A percentile compares a stretch with the other conserved stretches of the same genome.
Conservation (phyloP, 2,329 filamentous ascomycete species). For the Rutstroemia sp. region DNA sequence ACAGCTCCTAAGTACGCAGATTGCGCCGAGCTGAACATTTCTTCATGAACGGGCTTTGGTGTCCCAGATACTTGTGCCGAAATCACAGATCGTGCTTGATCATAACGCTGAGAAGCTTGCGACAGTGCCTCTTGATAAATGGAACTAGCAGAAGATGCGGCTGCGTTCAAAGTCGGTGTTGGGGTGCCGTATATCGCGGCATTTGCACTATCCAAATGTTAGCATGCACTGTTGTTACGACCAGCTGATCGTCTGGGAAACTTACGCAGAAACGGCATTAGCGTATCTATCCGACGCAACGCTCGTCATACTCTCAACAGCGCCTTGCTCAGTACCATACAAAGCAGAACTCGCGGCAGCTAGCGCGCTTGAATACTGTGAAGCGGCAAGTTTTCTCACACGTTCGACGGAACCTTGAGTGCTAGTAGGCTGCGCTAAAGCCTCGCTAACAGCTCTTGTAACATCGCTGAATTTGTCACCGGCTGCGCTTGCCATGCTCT, state of each 20-base stretch:
- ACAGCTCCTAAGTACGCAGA: conserved; percentile 61
- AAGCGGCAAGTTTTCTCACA: conserved; percentile 44
- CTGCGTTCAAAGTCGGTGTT: conserved; percentile 47
- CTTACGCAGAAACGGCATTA: conserved; percentile 50
- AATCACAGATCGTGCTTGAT: conserved; percentile 58
- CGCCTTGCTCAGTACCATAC: conserved; percentile 40
- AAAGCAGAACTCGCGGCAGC: conserved; percentile 48
- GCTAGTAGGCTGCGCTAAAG: conserved; percentile 38
- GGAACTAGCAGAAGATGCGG: conserved; percentile 36
- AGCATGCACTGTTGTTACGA: not conserved
- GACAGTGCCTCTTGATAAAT: conserved; percentile 60
- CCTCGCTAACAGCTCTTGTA: conserved; percentile 49
- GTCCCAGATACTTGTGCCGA: conserved; percentile 62
- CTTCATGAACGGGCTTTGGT: conserved; percentile 60
- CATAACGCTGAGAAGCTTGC: conserved; percentile 60
- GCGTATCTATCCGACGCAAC: conserved; percentile 46
- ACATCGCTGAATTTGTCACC: conserved; percentile 45
- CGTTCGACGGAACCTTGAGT: conserved; percentile 37
- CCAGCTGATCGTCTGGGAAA: not conserved
- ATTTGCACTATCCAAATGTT: conserved; percentile 34
- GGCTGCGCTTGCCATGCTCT: conserved; percentile 43
- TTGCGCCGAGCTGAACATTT: conserved; percentile 62
- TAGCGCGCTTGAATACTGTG: conserved; percentile 49
- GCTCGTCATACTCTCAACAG: conserved; percentile 38
- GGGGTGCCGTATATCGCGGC: conserved; percentile 59